Conservation (phyloP, 345 rosid genomes). For the Arabis hirsuta region DNA sequence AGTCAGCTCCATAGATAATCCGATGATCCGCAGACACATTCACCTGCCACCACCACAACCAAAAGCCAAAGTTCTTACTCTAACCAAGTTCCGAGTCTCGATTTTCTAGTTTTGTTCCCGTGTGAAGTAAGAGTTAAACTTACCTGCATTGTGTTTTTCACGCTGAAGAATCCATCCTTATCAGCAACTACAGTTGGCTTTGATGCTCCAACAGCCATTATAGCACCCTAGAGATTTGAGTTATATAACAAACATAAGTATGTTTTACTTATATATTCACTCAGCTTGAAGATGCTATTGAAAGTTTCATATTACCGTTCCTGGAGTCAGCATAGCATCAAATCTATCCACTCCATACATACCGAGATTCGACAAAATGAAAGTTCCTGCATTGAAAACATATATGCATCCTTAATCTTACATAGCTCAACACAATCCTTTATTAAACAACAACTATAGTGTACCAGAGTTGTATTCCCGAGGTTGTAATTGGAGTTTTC, state of each 20-base stretch:
- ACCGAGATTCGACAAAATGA: slow-evolving; percentile 90
- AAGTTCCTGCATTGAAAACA: slow-evolving; percentile 67
- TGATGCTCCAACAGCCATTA: slow-evolving; percentile 99
- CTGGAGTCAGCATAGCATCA: slow-evolving; percentile 98
- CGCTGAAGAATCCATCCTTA: slow-evolving; percentile 85
- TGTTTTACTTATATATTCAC: no score
- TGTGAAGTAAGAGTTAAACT: slow-evolving; percentile 38
- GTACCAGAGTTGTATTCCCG: slow-evolving; percentile 92
- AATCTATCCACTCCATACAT: slow-evolving; percentile 98
- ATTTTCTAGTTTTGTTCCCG: not conserved
- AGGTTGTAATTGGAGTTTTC: slow-evolving; percentile 90
- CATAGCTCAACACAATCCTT: not conserved
- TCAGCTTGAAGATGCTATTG: slow-evolving; percentile 9
- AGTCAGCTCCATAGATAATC: slow-evolving; percentile 89
- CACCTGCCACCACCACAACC: slow-evolving; percentile 57
- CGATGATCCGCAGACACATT: slow-evolving; percentile 98
- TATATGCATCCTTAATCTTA: slow-evolving; percentile 10
- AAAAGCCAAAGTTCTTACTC: slow-evolving; percentile 2
- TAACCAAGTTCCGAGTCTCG: not conserved
- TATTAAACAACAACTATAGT: not conserved
- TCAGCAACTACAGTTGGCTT: slow-evolving; percentile 91
- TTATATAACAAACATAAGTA: slow-evolving; percentile 6
- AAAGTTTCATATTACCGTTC: slow-evolving; percentile 60
- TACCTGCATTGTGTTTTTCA: slow-evolving; percentile 89
- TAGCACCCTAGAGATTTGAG: slow-evolving; percentile 77